Evolutionary conservation across 208 protist species (phyloP), one percentile per base, ranked within the genome.

Genomic region (Spongospora subterranea): DNA sequence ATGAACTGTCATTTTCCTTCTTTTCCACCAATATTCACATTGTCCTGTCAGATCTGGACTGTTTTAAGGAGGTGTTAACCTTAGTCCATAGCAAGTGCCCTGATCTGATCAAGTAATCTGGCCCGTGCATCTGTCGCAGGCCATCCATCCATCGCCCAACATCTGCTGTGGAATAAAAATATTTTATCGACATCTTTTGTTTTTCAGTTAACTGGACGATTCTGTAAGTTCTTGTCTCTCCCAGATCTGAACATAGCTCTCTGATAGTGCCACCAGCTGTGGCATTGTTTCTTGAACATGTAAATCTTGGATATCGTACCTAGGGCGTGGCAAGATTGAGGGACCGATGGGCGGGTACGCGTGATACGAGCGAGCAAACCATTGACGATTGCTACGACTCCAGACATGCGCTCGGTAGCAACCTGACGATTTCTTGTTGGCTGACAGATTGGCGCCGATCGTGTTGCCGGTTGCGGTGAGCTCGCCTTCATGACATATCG

Each of bases 221-320:
- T 6, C 24, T 6, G 50, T 60, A 60, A 6, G 24, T 60, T 89
- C 6, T 32, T 32, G 6, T 65, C 54, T 32, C 88, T 89, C 54
- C 88, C 88, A 89, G 17, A 89, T n/a, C n/a, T 89, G 88, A 20
- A 89, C 65, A n/a, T 89, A 89, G 29, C 50, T 71, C n/a, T 89
- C 88, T 20, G 88, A 89, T 20, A 89, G 50, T 20, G 88, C 88
- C 32, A 89, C 88, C 1, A 89, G 88, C 54, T 89, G 88, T 17
- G 88, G 88, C 88, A 89, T 89, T 35, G 50, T 89, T 45, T 89
- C 88, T 89, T 89, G 88, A 76, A 89, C 88, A n/a, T 89, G 88
- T 20, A 89, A n/a, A n/a, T 89, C 88, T 89, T 89, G 88, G 29
- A 89, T 89, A 39, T 89, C 88, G 88, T 89, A 89, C 88, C 76